These are phyloP conservation scores for Lepiota venenata DNA, from an alignment of 768 basidiomycete genomes.

Conservation along the genomic window DNA sequence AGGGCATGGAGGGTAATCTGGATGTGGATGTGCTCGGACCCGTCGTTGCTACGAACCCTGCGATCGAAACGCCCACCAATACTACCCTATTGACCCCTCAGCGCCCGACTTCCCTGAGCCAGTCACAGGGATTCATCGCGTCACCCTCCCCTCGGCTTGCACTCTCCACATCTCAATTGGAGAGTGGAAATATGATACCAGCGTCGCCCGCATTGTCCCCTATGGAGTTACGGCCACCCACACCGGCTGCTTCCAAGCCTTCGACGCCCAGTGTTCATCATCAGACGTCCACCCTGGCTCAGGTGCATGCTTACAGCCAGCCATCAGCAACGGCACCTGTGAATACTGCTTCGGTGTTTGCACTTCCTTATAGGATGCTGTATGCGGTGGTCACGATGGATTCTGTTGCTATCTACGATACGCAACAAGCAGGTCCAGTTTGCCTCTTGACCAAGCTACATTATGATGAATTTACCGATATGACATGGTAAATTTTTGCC, in stretches of 20 bases:
- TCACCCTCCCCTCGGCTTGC: constrained; percentile 48
- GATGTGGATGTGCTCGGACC: constrained; percentile 59
- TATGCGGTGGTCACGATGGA: constrained; percentile 98
- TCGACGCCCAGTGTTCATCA: constrained; percentile 39
- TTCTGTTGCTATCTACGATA: constrained; percentile 92
- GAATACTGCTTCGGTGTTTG: constrained; percentile 68
- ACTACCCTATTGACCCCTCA: constrained; percentile 27
- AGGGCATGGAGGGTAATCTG: constrained; percentile 57
- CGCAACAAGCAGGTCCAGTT: constrained; percentile 90
- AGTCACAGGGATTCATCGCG: constrained; percentile 29
- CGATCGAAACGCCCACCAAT: constrained; percentile 7
- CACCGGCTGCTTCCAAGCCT: constrained; percentile 58
- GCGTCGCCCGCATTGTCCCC: constrained; percentile 58
- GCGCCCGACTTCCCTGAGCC: constrained; percentile 25
- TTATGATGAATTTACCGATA: constrained; percentile 97
- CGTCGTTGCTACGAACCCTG: constrained; percentile 1
- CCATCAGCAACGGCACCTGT: constrained; percentile 15
- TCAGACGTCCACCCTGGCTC: constrained; percentile 13
- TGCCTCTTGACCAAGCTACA: constrained; percentile 92
- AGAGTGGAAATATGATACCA: constrained; percentile 17
- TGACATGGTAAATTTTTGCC: constrained; percentile 82
- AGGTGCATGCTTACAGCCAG: constrained; percentile 10
- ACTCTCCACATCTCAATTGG: constrained; percentile 20
- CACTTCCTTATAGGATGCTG: constrained; percentile 89
- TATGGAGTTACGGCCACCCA: constrained; percentile 52